Evolutionary conservation across 441 rosid genomes (phyloP).

Genomic region (Populus hybrid): DNA sequence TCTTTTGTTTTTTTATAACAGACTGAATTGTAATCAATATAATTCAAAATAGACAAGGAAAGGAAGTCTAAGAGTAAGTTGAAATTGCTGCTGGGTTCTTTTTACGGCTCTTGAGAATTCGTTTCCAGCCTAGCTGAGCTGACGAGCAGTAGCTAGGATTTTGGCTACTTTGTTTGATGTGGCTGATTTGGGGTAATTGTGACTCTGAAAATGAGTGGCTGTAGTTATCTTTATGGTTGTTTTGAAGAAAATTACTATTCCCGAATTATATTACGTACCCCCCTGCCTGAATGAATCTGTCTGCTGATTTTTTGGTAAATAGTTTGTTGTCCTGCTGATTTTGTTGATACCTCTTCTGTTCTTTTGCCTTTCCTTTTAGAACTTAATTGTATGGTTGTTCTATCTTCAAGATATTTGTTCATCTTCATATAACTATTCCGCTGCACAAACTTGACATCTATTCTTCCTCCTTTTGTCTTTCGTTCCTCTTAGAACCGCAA

Average conservation of each 20-base stretch:
- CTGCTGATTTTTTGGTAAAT: too few species aligned
- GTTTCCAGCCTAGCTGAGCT: not conserved
- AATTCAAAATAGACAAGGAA: not conserved
- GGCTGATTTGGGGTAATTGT: not conserved
- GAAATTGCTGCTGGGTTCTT: not conserved
- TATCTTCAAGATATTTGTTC: not conserved
- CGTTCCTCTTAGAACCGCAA: conserved; percentile 30
- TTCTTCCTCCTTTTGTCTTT: not conserved
- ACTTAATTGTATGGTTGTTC: not conserved
- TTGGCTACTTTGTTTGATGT: not conserved
- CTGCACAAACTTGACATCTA: not conserved
- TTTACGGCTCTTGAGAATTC: not conserved
- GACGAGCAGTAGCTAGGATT: not conserved
- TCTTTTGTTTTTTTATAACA: too few species aligned
- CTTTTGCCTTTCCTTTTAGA: not conserved
- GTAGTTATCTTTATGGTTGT: too few species aligned
- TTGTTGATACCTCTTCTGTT: not conserved
- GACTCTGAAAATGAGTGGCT: too few species aligned
- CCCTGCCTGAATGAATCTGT: too few species aligned
- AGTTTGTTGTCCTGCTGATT: too few species aligned
- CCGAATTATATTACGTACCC: too few species aligned
- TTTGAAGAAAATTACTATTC: too few species aligned
- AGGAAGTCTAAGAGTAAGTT: not conserved
- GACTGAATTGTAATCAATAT: not conserved
- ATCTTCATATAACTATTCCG: not conserved